Evolutionary conservation across 805 yeast species (phyloP).

Genomic region (Yamadazyma akitaensis): DNA sequence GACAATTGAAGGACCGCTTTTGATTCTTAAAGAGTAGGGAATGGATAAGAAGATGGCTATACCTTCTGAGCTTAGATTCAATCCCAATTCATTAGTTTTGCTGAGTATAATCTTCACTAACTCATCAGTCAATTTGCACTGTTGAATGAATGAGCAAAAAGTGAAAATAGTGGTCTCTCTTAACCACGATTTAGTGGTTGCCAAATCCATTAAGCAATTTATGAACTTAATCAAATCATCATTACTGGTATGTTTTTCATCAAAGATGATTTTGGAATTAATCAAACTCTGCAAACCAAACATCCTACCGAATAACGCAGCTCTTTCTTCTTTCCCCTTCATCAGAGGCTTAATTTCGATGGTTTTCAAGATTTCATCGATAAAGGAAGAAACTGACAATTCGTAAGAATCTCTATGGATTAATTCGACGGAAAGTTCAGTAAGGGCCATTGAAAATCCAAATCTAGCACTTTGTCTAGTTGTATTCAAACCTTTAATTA

Average conservation of each 20-base stretch:
- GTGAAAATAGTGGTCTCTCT: constrained; percentile 78
- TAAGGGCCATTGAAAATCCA: constrained; percentile 84
- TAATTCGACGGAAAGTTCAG: constrained; percentile 53
- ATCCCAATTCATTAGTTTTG: constrained; percentile 47
- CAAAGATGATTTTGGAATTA: constrained; percentile 36
- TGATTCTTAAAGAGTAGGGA: constrained; percentile 27
- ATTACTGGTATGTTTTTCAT: constrained; percentile 12
- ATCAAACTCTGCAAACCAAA: constrained; percentile 80
- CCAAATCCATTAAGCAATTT: constrained; percentile 50
- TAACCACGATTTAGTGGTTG: constrained; percentile 74
- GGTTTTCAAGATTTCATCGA: constrained; percentile 38
- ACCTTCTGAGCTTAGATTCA: constrained; percentile 75
- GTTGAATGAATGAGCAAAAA: constrained; percentile 47
- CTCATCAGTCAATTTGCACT: constrained; percentile 15
- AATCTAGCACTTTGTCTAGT: constrained; percentile 79
- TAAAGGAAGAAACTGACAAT: constrained; percentile 31
- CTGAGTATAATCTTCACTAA: constrained; percentile 20
- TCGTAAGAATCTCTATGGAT: constrained; percentile 26
- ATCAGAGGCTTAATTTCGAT: constrained; percentile 32
- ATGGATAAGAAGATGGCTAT: constrained; percentile 64
- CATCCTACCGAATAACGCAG: constrained; percentile 73
- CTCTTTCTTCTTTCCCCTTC: constrained; percentile 83
- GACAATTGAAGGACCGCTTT: constrained; percentile 10
- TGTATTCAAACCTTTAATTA: constrained; percentile 78
- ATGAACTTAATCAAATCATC: constrained; percentile 34